Evolutionary conservation across 208 protist genomes (phyloP).

Genomic region (Crithidia fasciculata): DNA sequence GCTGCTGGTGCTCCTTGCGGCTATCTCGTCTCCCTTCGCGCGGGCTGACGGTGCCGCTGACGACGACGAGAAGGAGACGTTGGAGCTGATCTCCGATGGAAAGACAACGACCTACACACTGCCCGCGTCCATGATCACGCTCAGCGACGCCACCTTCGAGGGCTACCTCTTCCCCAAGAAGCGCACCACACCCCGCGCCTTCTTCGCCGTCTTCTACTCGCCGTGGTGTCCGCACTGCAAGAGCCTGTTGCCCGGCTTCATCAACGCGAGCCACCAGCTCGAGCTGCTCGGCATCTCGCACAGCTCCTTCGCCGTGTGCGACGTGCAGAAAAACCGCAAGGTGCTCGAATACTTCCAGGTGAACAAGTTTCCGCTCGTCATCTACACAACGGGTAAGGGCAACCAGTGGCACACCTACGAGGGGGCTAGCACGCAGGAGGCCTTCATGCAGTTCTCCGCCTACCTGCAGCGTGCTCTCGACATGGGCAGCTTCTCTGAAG

Average conservation of each 20-base stretch:
- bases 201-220: constrained; percentile 83
- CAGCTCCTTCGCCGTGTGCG: constrained; percentile 55
- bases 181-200: constrained; percentile 38
- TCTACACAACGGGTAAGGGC: constrained; percentile 83
- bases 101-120: constrained; percentile 37
- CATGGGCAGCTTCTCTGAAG: constrained; percentile 65
- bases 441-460: constrained; percentile 66
- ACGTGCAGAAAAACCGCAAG: constrained; percentile 50
- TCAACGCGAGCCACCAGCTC: constrained; percentile 63
- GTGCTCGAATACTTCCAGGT: constrained; percentile 67
- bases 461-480: constrained; percentile 53
- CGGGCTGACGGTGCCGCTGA: constrained; percentile 28
- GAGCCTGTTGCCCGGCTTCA: constrained; percentile 63
- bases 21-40: constrained; percentile 2
- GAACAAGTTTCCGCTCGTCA: constrained; percentile 60
- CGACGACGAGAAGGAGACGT: constrained; percentile 7
- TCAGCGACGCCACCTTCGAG: constrained; percentile 70
- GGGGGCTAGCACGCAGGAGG: constrained; percentile 50
- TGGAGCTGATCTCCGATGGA: constrained; percentile 35
- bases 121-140: constrained; percentile 36
- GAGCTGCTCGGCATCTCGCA: constrained; percentile 28
- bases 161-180: constrained; percentile 59
- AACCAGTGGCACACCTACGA: constrained; percentile 59
- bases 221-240: constrained; percentile 90
- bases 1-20: constrained; percentile 4